These are phyloP conservation scores for Candida caryicola DNA, from an alignment of 805 yeast genomes.

Conservation along the genomic window DNA sequence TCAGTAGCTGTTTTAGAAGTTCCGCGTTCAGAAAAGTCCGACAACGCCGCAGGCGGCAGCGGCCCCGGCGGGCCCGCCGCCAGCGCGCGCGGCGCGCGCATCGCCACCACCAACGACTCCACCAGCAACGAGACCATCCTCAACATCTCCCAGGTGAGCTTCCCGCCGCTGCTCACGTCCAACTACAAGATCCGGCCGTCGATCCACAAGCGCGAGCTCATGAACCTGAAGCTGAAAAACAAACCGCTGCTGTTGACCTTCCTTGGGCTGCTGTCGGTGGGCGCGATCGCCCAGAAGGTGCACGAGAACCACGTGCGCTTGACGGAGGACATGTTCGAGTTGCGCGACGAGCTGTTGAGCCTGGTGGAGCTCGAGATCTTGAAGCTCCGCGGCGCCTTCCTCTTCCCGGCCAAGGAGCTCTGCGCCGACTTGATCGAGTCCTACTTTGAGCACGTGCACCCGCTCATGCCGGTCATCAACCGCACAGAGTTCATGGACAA, in stretches of 20 bases:
- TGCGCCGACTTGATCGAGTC: slow-evolving; percentile 58
- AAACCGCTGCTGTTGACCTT: slow-evolving; percentile 38
- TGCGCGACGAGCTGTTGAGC: slow-evolving; percentile 38
- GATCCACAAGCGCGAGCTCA: slow-evolving; percentile 33
- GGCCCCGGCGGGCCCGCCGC: background rate
- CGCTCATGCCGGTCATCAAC: slow-evolving; percentile 66
- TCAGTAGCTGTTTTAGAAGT: too few species aligned
- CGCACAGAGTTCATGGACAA: slow-evolving; percentile 57
- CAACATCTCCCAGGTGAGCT: slow-evolving; percentile 39
- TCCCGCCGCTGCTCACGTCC: slow-evolving; percentile 44
- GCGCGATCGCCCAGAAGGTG: slow-evolving; percentile 44
- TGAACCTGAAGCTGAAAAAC: slow-evolving; percentile 19
- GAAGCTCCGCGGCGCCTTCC: slow-evolving; percentile 65
- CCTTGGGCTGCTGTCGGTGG: slow-evolving; percentile 53
- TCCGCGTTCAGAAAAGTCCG: too few species aligned
- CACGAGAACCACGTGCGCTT: slow-evolving; percentile 49
- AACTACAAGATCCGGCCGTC: slow-evolving; percentile 38
- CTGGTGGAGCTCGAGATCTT: slow-evolving; percentile 64
- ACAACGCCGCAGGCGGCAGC: too few species aligned
- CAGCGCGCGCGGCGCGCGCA: slow-evolving; percentile 2
- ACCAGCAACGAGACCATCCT: slow-evolving; percentile 34
- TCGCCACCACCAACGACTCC: slow-evolving; percentile 2
- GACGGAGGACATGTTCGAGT: slow-evolving; percentile 39
- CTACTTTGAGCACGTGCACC: slow-evolving; percentile 65
- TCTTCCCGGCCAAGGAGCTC: slow-evolving; percentile 58